These are phyloP conservation scores for Rubia tinctorum DNA, from an alignment of 305 asterid species.

Conservation along the genomic window DNA sequence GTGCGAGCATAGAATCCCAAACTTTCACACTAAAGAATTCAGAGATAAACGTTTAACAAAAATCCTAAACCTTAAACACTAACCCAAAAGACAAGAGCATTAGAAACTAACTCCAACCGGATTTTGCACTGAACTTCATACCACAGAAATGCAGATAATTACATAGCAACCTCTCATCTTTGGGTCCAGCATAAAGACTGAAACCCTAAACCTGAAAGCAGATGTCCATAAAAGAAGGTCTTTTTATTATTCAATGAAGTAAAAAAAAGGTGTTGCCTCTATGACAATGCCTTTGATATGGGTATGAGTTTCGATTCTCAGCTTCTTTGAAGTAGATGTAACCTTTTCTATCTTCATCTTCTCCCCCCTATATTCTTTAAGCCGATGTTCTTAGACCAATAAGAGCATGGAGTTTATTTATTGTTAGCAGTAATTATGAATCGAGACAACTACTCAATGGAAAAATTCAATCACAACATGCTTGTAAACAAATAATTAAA, in stretches of 20 bases:
- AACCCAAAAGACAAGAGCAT: neutral
- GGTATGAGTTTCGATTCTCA: slow-evolving; percentile 54
- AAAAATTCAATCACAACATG: neutral
- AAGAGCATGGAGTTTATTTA: neutral
- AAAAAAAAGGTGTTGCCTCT: slow-evolving; percentile 33
- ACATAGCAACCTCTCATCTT: neutral
- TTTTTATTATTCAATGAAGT: neutral
- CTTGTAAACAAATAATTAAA: neutral
- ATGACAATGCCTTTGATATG: slow-evolving; percentile 47
- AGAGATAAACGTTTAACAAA: neutral
- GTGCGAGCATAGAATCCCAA: neutral
- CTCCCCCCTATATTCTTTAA: neutral
- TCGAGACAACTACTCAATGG: too few relatives aligned
- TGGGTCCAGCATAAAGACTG: neutral
- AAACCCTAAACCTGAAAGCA: slow-evolving; percentile 15
- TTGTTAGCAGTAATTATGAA: too few relatives aligned
- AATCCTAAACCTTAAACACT: too few relatives aligned
- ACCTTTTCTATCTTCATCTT: slow-evolving; percentile 89
- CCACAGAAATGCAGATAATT: slow-evolving; percentile 1
- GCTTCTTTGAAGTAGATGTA: slow-evolving; percentile 86
- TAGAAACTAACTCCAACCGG: neutral
- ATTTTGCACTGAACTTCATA: neutral
- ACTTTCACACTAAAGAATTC: neutral
- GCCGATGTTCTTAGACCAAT: neutral
- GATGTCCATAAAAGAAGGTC: neutral